Conservation (phyloP, 495 filamentous ascomycete species). For the Neurospora sp. region DNA sequence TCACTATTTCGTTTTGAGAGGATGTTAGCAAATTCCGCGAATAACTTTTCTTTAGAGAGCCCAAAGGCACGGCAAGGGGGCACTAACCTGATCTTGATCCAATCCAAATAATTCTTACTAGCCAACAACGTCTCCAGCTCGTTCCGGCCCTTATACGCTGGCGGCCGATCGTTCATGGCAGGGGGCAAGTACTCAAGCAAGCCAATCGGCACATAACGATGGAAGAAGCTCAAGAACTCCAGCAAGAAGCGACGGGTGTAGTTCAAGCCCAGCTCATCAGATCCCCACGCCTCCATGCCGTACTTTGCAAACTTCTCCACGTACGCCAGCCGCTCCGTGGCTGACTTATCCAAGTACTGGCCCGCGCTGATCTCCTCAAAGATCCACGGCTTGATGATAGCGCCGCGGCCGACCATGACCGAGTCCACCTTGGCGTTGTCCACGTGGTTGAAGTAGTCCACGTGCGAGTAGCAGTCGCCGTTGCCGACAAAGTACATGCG, state of each 20-base stretch:
- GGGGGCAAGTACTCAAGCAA: slow-evolving; percentile 82
- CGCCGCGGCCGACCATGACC: slow-evolving; percentile 87
- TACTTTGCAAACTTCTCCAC: slow-evolving; percentile 83
- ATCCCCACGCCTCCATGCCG: slow-evolving; percentile 88
- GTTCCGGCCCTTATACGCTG: slow-evolving; percentile 69
- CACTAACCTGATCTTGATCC: slow-evolving; percentile 96
- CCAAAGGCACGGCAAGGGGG: too few species aligned
- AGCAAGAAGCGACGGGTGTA: slow-evolving; percentile 82
- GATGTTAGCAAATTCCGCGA: slow-evolving; percentile 4
- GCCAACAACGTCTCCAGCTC: slow-evolving; percentile 86
- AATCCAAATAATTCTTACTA: slow-evolving; percentile 87
- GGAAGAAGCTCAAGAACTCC: slow-evolving; percentile 89
- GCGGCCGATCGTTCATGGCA: slow-evolving; percentile 75
- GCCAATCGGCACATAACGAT: slow-evolving; percentile 83
- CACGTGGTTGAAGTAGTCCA: slow-evolving; percentile 75
- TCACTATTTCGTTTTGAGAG: slow-evolving; percentile 50
- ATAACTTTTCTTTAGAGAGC: too few species aligned
- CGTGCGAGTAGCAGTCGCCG: slow-evolving; percentile 88
- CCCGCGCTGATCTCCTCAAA: slow-evolving; percentile 90
- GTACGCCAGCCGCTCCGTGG: slow-evolving; percentile 73
- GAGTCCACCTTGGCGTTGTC: slow-evolving; percentile 67
- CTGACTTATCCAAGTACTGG: slow-evolving; percentile 91
- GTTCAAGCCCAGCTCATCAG: slow-evolving; percentile 85
- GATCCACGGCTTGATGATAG: slow-evolving; percentile 92
- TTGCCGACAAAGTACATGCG: slow-evolving; percentile 88